Conservation (phyloP, 352 stramenopile genomes). For the Pythium dissimile region DNA sequence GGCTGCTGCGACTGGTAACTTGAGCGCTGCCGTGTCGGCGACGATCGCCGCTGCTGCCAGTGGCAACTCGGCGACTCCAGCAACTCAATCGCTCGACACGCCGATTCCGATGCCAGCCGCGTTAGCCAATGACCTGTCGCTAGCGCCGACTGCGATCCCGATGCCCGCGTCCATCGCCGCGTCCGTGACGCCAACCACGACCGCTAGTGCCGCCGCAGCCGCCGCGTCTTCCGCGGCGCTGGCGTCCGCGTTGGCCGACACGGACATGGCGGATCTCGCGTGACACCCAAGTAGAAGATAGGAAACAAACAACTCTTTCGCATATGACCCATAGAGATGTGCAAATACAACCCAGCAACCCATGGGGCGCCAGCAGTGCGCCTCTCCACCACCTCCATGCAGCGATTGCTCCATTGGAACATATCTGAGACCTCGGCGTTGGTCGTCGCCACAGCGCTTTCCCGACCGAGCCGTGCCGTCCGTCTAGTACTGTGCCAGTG, state of each 20-base stretch:
- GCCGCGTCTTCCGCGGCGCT: constrained; percentile 10
- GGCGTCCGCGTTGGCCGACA: constrained; percentile 11
- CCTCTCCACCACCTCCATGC: no score
- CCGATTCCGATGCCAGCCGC: constrained; percentile 24
- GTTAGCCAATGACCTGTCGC: constrained; percentile 9
- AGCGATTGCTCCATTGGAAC: no score
- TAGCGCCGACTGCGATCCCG: constrained; percentile 1
- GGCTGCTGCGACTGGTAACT: constrained; percentile 21
- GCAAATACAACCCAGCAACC: neutral
- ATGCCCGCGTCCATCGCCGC: constrained; percentile 1
- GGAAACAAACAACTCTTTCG: neutral
- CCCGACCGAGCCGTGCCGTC: no score
- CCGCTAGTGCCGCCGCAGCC: constrained; percentile 3
- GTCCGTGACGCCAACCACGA: neutral
- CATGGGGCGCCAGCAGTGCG: no score
- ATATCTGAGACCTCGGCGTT: no score
- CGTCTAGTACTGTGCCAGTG: no score
- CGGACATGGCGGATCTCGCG: constrained; percentile 14
- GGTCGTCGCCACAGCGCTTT: no score
- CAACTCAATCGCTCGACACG: constrained; percentile 13
- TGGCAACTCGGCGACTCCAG: neutral
- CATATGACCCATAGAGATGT: constrained; percentile 1
- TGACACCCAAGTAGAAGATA: constrained; percentile 2
- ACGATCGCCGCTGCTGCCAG: constrained; percentile 12
- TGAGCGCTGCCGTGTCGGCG: constrained; percentile 22